phyloP scores from a whole-genome alignment of 2,329 filamentous ascomycete genomes.

The Clonostachys rhizophaga region DNA sequence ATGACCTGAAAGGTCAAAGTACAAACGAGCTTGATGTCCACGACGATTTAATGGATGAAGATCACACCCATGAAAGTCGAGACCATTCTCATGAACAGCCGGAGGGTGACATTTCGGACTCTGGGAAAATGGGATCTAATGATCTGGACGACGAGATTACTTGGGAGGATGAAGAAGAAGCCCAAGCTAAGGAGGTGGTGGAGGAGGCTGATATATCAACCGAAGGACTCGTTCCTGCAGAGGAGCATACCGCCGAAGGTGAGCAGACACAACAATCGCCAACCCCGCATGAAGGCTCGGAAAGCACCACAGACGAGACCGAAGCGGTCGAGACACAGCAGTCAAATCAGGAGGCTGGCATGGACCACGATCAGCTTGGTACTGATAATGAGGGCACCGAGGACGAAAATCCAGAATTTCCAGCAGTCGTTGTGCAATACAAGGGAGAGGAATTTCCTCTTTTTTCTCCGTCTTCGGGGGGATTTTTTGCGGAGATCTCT shows the following conservation, averaged over 20 bases:
- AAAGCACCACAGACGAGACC: not conserved
- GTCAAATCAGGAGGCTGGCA: not conserved
- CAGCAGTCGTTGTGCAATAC: slow-evolving; percentile 34
- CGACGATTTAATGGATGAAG: not conserved
- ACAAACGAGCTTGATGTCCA: not conserved
- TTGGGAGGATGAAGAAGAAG: not conserved
- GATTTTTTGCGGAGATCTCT: slow-evolving; percentile 38
- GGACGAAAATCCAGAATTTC: slow-evolving; percentile 14
- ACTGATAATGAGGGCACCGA: not conserved
- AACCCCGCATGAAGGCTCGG: not conserved
- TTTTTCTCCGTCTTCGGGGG: slow-evolving; percentile 24
- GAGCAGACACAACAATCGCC: not conserved
- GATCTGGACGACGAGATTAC: slow-evolving; percentile 1
- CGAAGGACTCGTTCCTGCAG: not conserved
- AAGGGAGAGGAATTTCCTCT: slow-evolving; percentile 36
- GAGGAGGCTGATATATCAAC: slow-evolving; percentile 7
- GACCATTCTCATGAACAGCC: not conserved
- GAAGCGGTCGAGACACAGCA: not conserved
- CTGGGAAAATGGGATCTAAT: not conserved
- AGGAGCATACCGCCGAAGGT: not conserved
- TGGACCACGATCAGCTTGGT: not conserved
- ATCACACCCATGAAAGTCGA: not conserved
- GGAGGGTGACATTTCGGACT: not conserved
- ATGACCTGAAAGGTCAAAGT: not conserved
- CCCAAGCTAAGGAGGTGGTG: not conserved